Evolutionary conservation across 768 basidiomycete species (phyloP).

Genomic region (Tylopilus sp.): DNA sequence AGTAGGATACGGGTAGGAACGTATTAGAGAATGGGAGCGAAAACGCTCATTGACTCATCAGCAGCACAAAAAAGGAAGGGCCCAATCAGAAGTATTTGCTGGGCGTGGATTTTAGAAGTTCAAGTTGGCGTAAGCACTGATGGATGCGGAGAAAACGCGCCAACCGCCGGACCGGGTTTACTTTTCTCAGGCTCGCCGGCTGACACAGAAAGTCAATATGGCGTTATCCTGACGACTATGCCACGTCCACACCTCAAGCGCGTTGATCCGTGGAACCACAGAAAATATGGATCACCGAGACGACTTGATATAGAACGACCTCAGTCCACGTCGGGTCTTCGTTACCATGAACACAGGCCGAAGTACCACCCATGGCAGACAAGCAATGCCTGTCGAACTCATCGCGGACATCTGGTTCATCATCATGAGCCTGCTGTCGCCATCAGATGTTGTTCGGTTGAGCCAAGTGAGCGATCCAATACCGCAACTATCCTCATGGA

Average conservation of each 20-base stretch:
- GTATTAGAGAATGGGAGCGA: not conserved
- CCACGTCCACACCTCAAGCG: constrained; percentile 1
- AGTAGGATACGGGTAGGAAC: not conserved
- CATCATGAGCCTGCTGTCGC: constrained; percentile 27
- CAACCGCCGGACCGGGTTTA: too few species aligned
- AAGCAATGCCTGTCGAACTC: constrained; percentile 10
- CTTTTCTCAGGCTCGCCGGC: constrained; percentile 11
- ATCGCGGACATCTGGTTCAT: constrained; percentile 28
- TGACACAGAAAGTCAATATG: constrained; percentile 11
- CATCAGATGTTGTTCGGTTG: constrained; percentile 23
- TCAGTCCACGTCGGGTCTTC: not conserved
- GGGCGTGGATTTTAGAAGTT: too few species aligned
- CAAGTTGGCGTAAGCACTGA: too few species aligned
- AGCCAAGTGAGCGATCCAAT: constrained; percentile 21
- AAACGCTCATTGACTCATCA: too few species aligned
- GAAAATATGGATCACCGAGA: constrained; percentile 3
- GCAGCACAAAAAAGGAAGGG: too few species aligned
- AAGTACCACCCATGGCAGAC: not conserved
- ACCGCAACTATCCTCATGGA: too few species aligned
- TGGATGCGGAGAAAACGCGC: too few species aligned
- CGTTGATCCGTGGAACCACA: constrained; percentile 1
- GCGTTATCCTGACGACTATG: constrained; percentile 21
- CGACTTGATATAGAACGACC: not conserved
- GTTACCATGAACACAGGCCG: constrained; percentile 2
- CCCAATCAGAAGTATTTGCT: too few species aligned